Evolutionary conservation across 805 yeast genomes (phyloP), one percentile per base, ranked within the genome.

Genomic region (Kregervanrija fluxuum): DNA sequence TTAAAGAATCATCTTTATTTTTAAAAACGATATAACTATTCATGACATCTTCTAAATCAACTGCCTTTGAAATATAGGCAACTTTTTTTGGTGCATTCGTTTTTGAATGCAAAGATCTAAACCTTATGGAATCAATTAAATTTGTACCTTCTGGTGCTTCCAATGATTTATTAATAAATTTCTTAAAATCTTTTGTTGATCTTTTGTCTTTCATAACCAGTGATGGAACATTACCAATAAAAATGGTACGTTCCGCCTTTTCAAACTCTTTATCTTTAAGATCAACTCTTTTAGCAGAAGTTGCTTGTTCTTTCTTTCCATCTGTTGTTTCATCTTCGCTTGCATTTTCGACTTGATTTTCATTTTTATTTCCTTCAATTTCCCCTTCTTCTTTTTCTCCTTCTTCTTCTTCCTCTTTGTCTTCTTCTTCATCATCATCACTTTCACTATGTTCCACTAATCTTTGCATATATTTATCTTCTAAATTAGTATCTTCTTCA

Each of bases 21-120:
- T 73, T 72, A 67, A 75, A 91, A 3, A 93, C 98, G 40, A 91
- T 72, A 60, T 93, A 93, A 12, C 96, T 88, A 62, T 93, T 93
- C 38, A 90, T 75, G 1, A 95, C 78, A 43, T 86, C 91, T 30
- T 80, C 73, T 2, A 93, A 77, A 59, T 90, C 91, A 47, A 90
- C 71, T 49, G 82, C 78, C 59, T 86, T 87, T 55, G 81, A 77
- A 48, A 85, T 82, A 60, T 82, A 88, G 0, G 99, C 98, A 33
- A 86, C 89, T 59, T 89, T 91, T 61, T 97, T 77, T 44, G 98
- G 98, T 41, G 89, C 71, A 32, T 85, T 80, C 58, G 89, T 95
- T 44, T 83, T 80, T 51, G 90, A 87, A 2, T 96, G 86, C 52
- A 93, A 83, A 2, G 97, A 89, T 66, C 99, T 77, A 70, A 89